Base-by-base conservation (phyloP, 495 filamentous ascomycete genomes). In the Penicillium longicatenatum region DNA sequence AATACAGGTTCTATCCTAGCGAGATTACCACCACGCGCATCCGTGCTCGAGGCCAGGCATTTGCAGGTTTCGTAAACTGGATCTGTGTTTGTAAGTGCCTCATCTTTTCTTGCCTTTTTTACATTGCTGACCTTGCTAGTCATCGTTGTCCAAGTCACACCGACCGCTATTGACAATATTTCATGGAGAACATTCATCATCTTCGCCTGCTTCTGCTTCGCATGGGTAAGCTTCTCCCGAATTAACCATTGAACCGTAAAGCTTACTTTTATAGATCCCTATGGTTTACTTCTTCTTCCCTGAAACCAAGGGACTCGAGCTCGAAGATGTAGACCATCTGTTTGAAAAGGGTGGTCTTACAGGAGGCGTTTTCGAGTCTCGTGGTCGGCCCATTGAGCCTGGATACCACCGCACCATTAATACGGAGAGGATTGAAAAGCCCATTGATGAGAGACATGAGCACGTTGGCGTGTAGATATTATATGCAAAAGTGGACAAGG, bases 281-380 rank as follows among this genome's bases (percentile, higher is more conserved):
- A 79, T 87, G 61, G 79, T 88, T 8, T 89, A 83, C 67, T 81
- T 88, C 64, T 79, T 80, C 70, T 88, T 83, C 66, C 86, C 85
- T 6, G 87, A 89, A 69, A 89, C 87, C 9, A 82, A 82, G 17
- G 71, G 77, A 4, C 79, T 89, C 20, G 86, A 84, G 19, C 79
- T 93, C 5, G 89, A 93, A 64, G 88, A 91, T 70, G 88, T 92
- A 46, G 88, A 92, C 61, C 77, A 89, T 53, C 84, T 75, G 1
- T 75, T 74, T n/a, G 56, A 53, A 9, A 65, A 62, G 29, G 65
- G 71, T 0, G 73, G 73, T 0, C 47, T 74, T n/a, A 75, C 73
- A 1, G 73, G 73, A 8, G 73, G 73, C 19, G 73, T 75, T 6
- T 70, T 66, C 22, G 54, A 61, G 33, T 65, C 70, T 2, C 65